These are phyloP conservation scores for Jackrogersella multiformis DNA, from an alignment of 495 filamentous ascomycete genomes.

Conservation along the genomic window DNA sequence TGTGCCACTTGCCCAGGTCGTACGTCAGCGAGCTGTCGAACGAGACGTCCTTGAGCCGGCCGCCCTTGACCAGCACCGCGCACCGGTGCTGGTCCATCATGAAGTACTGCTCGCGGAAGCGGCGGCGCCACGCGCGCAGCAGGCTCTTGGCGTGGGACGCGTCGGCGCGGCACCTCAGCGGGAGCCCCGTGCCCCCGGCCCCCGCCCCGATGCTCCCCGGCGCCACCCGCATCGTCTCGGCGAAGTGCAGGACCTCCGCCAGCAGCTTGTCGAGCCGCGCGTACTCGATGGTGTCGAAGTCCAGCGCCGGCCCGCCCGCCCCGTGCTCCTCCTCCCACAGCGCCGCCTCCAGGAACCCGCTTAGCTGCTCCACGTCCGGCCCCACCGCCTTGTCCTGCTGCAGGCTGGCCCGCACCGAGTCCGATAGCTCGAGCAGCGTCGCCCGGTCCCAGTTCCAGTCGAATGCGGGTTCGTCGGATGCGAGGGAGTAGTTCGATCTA, in stretches of 20 bases:
- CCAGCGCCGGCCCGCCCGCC: slow-evolving; percentile 29
- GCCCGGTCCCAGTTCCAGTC: slow-evolving; percentile 32
- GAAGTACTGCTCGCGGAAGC: slow-evolving; percentile 52
- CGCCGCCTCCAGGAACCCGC: slow-evolving; percentile 49
- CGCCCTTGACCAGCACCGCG: slow-evolving; percentile 41
- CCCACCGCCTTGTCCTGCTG: slow-evolving; percentile 20
- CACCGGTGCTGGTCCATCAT: slow-evolving; percentile 53
- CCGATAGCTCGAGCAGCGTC: slow-evolving; percentile 45
- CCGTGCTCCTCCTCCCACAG: slow-evolving; percentile 43
- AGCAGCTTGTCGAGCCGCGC: slow-evolving; percentile 57
- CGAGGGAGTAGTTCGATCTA: slow-evolving; percentile 11
- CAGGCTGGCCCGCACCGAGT: slow-evolving; percentile 48
- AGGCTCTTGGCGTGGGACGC: slow-evolving; percentile 45
- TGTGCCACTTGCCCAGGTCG: slow-evolving; percentile 42
- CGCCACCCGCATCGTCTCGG: slow-evolving; percentile 1
- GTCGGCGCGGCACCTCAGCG: slow-evolving; percentile 34
- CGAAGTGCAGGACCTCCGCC: slow-evolving; percentile 45
- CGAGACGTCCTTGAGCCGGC: slow-evolving; percentile 47
- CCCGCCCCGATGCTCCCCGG: background rate
- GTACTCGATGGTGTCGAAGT: slow-evolving; percentile 48
- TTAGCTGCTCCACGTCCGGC: slow-evolving; percentile 38
- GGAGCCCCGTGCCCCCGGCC: slow-evolving; percentile 12
- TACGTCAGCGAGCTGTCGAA: slow-evolving; percentile 41
- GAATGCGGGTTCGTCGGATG: slow-evolving; percentile 8
- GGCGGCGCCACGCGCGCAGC: slow-evolving; percentile 48